phyloP scores from a whole-genome alignment of 2,329 filamentous ascomycete genomes.

The Fusarium sp. region DNA sequence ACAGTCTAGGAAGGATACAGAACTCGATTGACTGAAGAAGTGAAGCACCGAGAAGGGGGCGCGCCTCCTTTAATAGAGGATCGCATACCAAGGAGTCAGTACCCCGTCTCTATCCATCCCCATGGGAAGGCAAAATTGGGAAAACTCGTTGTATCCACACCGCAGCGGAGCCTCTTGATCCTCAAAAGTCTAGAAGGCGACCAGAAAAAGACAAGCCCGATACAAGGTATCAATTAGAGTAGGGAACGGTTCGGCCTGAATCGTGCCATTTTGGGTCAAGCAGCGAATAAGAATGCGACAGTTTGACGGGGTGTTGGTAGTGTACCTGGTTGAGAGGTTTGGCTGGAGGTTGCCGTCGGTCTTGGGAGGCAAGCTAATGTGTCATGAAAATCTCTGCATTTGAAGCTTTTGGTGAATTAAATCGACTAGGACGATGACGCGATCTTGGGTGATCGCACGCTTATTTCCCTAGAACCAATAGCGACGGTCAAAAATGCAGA shows the following conservation, averaged over 20 bases:
- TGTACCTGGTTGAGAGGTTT: background rate
- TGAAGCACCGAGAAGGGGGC: background rate
- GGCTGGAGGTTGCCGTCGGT: background rate
- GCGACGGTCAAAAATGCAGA: background rate
- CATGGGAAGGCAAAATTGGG: slow-evolving; percentile 29
- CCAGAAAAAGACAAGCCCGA: slow-evolving; percentile 31
- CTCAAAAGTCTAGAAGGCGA: slow-evolving; percentile 40
- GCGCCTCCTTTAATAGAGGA: slow-evolving; percentile 31
- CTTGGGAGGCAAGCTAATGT: slow-evolving; percentile 29
- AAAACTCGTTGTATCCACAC: slow-evolving; percentile 23
- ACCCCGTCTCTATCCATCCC: slow-evolving; percentile 2
- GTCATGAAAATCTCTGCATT: slow-evolving; percentile 37
- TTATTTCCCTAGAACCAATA: slow-evolving; percentile 32
- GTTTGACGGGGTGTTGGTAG: background rate
- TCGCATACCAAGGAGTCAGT: background rate
- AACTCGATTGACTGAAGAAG: slow-evolving; percentile 7
- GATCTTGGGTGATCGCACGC: slow-evolving; percentile 46
- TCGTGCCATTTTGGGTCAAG: slow-evolving; percentile 31
- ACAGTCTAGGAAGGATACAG: background rate
- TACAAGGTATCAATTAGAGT: background rate
- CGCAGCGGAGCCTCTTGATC: slow-evolving; percentile 13
- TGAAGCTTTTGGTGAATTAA: slow-evolving; percentile 11
- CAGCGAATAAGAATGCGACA: slow-evolving; percentile 29
- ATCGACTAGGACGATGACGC: slow-evolving; percentile 46
- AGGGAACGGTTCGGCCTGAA: slow-evolving; percentile 28